Conservation (phyloP, 371 early-diverging fungal genomes). For the Batkoa obscura region DNA sequence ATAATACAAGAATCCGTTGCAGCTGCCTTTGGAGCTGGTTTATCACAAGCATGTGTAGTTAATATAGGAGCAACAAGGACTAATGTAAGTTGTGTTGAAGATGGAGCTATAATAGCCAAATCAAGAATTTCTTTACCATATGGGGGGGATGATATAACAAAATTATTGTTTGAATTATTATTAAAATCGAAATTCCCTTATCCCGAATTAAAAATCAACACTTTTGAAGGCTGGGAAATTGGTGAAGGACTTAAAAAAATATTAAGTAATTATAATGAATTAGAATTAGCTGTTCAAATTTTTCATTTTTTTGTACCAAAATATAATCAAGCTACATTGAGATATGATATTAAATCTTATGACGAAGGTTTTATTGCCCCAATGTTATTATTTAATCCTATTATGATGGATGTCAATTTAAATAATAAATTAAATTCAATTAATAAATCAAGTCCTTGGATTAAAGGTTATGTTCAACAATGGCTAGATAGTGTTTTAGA, state of each 20-base stretch:
- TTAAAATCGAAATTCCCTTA: slow-evolving; percentile 56
- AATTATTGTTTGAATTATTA: slow-evolving; percentile 43
- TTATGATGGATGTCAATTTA: background rate
- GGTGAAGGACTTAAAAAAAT: slow-evolving; percentile 55
- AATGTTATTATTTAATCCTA: slow-evolving; percentile 21
- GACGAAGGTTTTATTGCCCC: slow-evolving; percentile 72
- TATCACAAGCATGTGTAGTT: slow-evolving; percentile 67
- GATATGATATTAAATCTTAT: slow-evolving; percentile 66
- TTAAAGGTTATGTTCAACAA: background rate
- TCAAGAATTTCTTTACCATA: slow-evolving; percentile 33
- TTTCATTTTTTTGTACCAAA: slow-evolving; percentile 59
- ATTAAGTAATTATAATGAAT: slow-evolving; percentile 61
- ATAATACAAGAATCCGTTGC: slow-evolving; percentile 39
- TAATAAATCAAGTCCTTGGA: background rate
- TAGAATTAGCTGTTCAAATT: slow-evolving; percentile 56
- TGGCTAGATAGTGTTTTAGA: background rate
- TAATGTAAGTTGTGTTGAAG: slow-evolving; percentile 64
- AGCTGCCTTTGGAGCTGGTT: slow-evolving; percentile 76
- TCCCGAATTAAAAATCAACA: slow-evolving; percentile 28
- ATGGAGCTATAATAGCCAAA: slow-evolving; percentile 53
- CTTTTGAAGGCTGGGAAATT: slow-evolving; percentile 44
- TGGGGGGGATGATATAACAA: slow-evolving; percentile 75
- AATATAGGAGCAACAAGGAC: slow-evolving; percentile 83
- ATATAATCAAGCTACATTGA: slow-evolving; percentile 42
- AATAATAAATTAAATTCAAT: background rate